Conservation (phyloP, 169 alveolate species). For the Babesia ovata region DNA sequence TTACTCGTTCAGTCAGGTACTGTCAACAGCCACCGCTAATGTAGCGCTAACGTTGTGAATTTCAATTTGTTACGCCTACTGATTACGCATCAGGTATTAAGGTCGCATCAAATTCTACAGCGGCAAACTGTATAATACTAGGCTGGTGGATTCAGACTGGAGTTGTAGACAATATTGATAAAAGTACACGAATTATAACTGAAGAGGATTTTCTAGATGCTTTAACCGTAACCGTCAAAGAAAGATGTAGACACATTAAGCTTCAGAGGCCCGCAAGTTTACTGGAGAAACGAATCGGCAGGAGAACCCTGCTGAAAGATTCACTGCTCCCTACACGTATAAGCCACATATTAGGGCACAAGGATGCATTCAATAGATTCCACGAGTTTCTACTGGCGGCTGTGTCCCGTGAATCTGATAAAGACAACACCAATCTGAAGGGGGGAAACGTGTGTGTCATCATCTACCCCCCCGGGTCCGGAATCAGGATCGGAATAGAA, state of each 20-base stretch:
- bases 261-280: not conserved
- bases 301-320: conserved; percentile 17
- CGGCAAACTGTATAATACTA: conserved; percentile 16
- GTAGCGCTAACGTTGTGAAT: no score
- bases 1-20: conserved; percentile 24
- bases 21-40: not conserved
- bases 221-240: not conserved
- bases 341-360: conserved; percentile 6
- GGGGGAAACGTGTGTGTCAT: conserved; percentile 1
- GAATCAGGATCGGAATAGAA: conserved; percentile 15
- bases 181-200: not conserved
- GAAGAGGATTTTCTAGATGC: conserved; percentile 6
- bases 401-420: not conserved
- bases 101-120: conserved; percentile 5
- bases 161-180: not conserved
- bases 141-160: conserved; percentile 20
- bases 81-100: not conserved
- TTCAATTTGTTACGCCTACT: not conserved
- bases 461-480: conserved; percentile 26
- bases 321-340: not conserved
- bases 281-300: not conserved
- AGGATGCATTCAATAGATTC: not conserved
- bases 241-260: not conserved
- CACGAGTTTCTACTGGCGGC: not conserved
- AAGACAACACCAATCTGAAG: not conserved